These are phyloP conservation scores for Ambrosia trifida DNA, from an alignment of 129 eudicot species.

Conservation along the genomic window DNA sequence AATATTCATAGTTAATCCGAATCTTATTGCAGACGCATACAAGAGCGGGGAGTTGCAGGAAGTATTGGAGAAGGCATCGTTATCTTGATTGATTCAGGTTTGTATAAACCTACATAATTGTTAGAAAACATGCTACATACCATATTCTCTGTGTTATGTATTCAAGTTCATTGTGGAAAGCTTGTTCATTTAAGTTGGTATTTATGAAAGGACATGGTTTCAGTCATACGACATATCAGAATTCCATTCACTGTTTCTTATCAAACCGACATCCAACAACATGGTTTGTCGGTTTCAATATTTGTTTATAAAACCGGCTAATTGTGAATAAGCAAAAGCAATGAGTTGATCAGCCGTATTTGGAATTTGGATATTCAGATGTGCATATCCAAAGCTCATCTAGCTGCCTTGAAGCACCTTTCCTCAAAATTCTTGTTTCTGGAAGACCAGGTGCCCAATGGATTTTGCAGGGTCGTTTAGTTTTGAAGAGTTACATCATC, in stretches of 20 bases:
- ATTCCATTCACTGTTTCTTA: neutral
- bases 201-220: conserved; percentile 8
- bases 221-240: neutral
- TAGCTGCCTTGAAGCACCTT: conserved; percentile 74
- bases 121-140: conserved; percentile 23
- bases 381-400: conserved; percentile 91
- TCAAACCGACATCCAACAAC: conserved; percentile 1
- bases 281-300: conserved; percentile 7
- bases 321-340: conserved; percentile 52
- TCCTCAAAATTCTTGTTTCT: conserved; percentile 86
- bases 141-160: conserved; percentile 23
- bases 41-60: conserved; percentile 94
- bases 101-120: conserved; percentile 17
- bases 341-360: conserved; percentile 79
- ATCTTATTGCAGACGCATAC: conserved; percentile 70
- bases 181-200: conserved; percentile 18
- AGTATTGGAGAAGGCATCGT: conserved; percentile 69
- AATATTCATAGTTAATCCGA: neutral
- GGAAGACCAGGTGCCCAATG: conserved; percentile 95
- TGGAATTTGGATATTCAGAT: conserved; percentile 76
- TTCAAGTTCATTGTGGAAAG: neutral
- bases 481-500: no score
- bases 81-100: conserved; percentile 49
- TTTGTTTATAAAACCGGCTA: neutral
- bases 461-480: conserved; percentile 59